Evolutionary conservation across 2,329 filamentous ascomycete species (phyloP), one percentile per base, ranked within the genome.

Genomic region (Aspergillus cejpii): DNA sequence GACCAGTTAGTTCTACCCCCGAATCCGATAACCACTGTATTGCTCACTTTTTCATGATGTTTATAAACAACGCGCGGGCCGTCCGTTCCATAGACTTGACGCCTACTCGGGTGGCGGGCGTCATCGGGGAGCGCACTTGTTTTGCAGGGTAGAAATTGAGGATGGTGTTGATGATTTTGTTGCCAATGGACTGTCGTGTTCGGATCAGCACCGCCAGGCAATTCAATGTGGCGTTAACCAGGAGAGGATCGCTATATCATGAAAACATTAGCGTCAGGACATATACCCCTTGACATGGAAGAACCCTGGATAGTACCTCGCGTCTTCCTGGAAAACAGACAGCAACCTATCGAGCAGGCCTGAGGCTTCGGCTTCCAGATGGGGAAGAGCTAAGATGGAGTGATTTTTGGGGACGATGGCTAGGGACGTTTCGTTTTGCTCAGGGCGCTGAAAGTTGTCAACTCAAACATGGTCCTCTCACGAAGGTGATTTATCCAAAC

Each of bases 11-110:
- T 39, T 36, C 28, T 27, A 4, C 6, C 17, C 17, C 27, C 19
- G 6, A 26, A n/a, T 5, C 11, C 7, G 7, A 12, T 2, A n/a
- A 37, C 33, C 14, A 12, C 11, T n/a, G 37, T 19, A 31, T 36
- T 39, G 50, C 74, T 54, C 74, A 87, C 84, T 81, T 79, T 70
- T 91, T 91, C 54, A 85, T 74, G 42, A 95, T 73, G 66, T 96
- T 90, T 42, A 90, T 78, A 29, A 97, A 75, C 37, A 98, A 72
- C 54, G 89, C 81, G 57, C 89, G 80, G 2, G 86, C 86, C 19
- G 92, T 98, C 62, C 94, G 88, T 66, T 96, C 91, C 81, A 98
- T 92, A 4, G 91, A 97, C 67, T 84, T 88, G 49, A 94, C 78
- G 57, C 91, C 80, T 48, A 98, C 84, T 56, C 85, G 88, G 39